Evolutionary conservation across 2,329 filamentous ascomycete genomes (phyloP).

Genomic region (Fusarium marasasianum): DNA sequence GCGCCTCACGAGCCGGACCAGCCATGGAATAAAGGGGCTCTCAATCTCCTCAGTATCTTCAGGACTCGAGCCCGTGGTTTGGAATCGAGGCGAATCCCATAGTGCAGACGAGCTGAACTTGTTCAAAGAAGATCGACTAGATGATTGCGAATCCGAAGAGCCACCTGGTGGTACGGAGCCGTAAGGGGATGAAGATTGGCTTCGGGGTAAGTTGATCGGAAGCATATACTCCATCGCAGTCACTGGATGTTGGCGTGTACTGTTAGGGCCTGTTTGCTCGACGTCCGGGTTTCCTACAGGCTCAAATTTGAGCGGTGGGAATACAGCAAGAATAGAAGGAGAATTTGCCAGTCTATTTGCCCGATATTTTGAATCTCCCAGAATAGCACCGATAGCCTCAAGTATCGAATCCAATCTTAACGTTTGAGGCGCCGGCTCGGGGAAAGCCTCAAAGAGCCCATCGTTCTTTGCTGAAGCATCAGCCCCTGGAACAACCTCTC

Average conservation of each 20-base stretch:
- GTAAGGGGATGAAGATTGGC: conserved; percentile 35
- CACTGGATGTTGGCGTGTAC: conserved; percentile 51
- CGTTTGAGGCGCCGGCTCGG: conserved; percentile 66
- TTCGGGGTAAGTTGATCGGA: conserved; percentile 54
- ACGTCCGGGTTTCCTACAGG: conserved; percentile 59
- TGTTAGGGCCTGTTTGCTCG: conserved; percentile 61
- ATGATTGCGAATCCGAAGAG: conserved; percentile 42
- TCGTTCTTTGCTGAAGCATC: conserved; percentile 64
- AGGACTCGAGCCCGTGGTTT: conserved; percentile 44
- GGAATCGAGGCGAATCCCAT: conserved; percentile 48
- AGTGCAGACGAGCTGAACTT: conserved; percentile 44
- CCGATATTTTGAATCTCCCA: conserved; percentile 81
- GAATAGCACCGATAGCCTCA: conserved; percentile 79
- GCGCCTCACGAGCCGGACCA: conserved; percentile 71
- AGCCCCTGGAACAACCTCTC: conserved; percentile 73
- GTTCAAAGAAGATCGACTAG: conserved; percentile 42
- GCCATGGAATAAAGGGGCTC: conserved; percentile 77
- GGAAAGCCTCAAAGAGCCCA: conserved; percentile 66
- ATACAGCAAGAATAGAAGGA: conserved; percentile 74
- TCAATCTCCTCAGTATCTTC: conserved; percentile 68
- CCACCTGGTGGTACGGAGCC: conserved; percentile 14
- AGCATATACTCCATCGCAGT: conserved; percentile 70
- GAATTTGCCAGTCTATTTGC: conserved; percentile 76
- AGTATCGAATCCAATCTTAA: conserved; percentile 75
- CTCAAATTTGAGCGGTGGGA: conserved; percentile 67